Conservation (phyloP, 768 basidiomycete genomes). For the Lactifluus subvellereus region DNA sequence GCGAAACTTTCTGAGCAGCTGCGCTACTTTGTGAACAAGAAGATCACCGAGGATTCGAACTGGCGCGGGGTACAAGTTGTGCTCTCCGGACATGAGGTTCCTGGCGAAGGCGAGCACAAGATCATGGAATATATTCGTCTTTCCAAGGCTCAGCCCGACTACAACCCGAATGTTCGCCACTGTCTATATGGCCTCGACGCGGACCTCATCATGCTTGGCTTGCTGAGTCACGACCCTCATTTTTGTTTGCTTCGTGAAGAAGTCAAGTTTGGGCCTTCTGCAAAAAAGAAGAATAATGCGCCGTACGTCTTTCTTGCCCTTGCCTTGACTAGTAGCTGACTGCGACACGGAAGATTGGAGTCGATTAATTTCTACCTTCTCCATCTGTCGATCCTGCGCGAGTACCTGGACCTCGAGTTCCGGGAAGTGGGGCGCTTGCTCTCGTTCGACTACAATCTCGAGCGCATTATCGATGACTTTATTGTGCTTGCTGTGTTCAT, state of each 20-base stretch:
- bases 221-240: conserved; percentile 97
- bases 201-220: conserved; percentile 95
- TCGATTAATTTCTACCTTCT: conserved; percentile 90
- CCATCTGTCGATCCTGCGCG: conserved; percentile 90
- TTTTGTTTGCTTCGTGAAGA: conserved; percentile 97
- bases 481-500: conserved; percentile 94
- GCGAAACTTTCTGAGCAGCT: conserved; percentile 84
- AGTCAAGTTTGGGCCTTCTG: conserved; percentile 89
- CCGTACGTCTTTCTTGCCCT: conserved; percentile 35
- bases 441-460: conserved; percentile 81
- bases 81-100: conserved; percentile 94
- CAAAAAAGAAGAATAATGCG: conserved; percentile 61
- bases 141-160: conserved; percentile 89
- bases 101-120: conserved; percentile 99
- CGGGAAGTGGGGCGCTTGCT: conserved; percentile 57
- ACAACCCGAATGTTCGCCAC: conserved; percentile 95
- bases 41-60: conserved; percentile 93
- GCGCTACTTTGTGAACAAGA: conserved; percentile 96
- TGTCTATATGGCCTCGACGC: conserved; percentile 98
- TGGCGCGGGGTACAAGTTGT: conserved; percentile 93
- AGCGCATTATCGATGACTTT: conserved; percentile 97
- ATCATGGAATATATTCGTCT: conserved; percentile 99
- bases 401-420: conserved; percentile 97
- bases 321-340: background rate
- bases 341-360: conserved; percentile 44